phyloP scores from a whole-genome alignment of 306 rosid genomes.

The Quercus ilex region DNA sequence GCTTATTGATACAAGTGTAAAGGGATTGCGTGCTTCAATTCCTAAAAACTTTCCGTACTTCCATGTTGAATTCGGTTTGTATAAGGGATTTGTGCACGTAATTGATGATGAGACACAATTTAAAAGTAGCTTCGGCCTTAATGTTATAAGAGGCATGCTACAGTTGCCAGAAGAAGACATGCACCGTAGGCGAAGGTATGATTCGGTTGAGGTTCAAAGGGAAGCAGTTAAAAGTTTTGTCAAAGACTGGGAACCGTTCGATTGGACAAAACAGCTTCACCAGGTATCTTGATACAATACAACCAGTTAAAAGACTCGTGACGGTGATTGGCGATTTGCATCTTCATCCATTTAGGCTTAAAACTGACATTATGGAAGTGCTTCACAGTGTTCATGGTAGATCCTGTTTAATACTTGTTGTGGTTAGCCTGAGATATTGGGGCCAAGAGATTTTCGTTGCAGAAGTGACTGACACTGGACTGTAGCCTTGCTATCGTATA shows the following conservation, averaged over 20 bases:
- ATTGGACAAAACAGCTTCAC: constrained; percentile 78
- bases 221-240: constrained; percentile 61
- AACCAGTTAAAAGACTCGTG: neutral
- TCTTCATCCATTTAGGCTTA: no score
- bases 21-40: constrained; percentile 77
- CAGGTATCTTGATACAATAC: constrained; percentile 20
- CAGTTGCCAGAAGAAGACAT: constrained; percentile 74
- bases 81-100: constrained; percentile 80
- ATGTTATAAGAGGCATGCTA: constrained; percentile 82
- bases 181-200: constrained; percentile 60
- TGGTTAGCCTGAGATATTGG: no score
- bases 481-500: no score
- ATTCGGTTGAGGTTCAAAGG: constrained; percentile 57
- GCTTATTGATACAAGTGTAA: constrained; percentile 72
- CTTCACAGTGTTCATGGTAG: no score
- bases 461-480: no score
- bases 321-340: neutral
- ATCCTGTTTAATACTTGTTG: no score
- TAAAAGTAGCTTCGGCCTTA: constrained; percentile 64
- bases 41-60: constrained; percentile 79
- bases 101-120: constrained; percentile 79
- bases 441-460: no score
- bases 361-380: no score
- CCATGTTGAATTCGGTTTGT: constrained; percentile 80
- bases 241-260: constrained; percentile 65